Conservation (phyloP, 2,329 filamentous ascomycete species). For the Neopestalotiopsis clavispora region DNA sequence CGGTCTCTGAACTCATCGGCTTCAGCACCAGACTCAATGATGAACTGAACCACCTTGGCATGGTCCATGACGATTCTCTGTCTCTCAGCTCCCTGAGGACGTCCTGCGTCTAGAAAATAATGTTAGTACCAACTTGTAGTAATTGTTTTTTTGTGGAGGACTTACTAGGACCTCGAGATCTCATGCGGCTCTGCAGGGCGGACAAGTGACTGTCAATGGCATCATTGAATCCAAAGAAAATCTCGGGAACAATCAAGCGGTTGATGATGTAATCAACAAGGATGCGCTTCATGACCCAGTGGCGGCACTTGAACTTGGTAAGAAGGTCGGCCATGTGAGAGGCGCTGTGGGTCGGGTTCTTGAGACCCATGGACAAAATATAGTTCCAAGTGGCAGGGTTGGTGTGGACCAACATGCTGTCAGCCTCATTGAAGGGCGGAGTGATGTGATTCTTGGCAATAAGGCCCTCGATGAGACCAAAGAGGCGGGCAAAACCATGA, state of each 20-base stretch:
- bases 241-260: constrained; percentile 31
- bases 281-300: constrained; percentile 34
- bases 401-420: constrained; percentile 21
- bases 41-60: constrained; percentile 30
- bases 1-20: constrained; percentile 26
- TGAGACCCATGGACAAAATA: constrained; percentile 29
- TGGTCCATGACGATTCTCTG: constrained; percentile 37
- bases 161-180: constrained; percentile 17
- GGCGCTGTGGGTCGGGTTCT: constrained; percentile 24
- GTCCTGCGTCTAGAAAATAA: constrained; percentile 3
- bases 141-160: neutral
- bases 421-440: constrained; percentile 22
- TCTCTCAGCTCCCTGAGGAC: constrained; percentile 16
- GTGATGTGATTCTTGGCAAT: constrained; percentile 31
- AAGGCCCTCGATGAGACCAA: constrained; percentile 33
- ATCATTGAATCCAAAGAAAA: constrained; percentile 34
- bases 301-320: constrained; percentile 23
- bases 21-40: constrained; percentile 19
- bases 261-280: constrained; percentile 35
- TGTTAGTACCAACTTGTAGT: neutral
- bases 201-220: constrained; percentile 32
- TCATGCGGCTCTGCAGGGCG: constrained; percentile 32
- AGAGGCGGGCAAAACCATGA: constrained; percentile 29
- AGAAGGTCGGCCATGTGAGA: constrained; percentile 32
- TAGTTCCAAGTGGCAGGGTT: constrained; percentile 34